phyloP scores from a whole-genome alignment of 345 rosid genomes.

The Garcia nutans region DNA sequence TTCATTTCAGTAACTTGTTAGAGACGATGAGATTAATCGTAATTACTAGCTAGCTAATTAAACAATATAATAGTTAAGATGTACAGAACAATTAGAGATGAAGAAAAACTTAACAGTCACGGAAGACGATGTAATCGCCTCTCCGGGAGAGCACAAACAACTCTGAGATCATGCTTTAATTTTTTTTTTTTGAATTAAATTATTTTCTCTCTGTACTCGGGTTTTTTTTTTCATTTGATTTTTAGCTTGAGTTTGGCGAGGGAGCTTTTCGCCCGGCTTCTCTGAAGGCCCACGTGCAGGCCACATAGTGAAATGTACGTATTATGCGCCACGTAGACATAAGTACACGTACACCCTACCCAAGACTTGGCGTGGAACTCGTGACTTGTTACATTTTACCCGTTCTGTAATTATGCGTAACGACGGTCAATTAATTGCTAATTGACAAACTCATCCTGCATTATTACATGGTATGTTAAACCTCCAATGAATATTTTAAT shows the following conservation, averaged over 20 bases:
- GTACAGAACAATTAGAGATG: neutral
- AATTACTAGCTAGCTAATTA: neutral
- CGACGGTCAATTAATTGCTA: too few species aligned
- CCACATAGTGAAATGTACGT: neutral
- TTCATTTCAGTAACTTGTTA: too few species aligned
- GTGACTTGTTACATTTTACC: neutral
- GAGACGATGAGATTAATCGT: neutral
- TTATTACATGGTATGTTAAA: too few species aligned
- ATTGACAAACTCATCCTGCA: too few species aligned
- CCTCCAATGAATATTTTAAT: too few species aligned
- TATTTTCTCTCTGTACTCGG: neutral
- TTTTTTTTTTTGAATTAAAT: too few species aligned
- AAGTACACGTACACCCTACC: neutral
- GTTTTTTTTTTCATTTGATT: too few species aligned
- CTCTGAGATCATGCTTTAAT: slow-evolving; percentile 71
- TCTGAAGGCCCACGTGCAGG: neutral
- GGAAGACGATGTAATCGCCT: slow-evolving; percentile 95
- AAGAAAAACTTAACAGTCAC: slow-evolving; percentile 64
- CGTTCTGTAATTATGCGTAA: too few species aligned
- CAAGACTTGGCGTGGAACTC: neutral
- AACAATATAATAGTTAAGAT: neutral
- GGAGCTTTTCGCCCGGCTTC: neutral
- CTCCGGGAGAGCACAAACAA: slow-evolving; percentile 94
- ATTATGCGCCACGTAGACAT: neutral
- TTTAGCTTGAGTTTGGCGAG: neutral